These are phyloP conservation scores for Liquidambar formosana DNA, from an alignment of 164 flowering plant genomes.

Conservation along the genomic window DNA sequence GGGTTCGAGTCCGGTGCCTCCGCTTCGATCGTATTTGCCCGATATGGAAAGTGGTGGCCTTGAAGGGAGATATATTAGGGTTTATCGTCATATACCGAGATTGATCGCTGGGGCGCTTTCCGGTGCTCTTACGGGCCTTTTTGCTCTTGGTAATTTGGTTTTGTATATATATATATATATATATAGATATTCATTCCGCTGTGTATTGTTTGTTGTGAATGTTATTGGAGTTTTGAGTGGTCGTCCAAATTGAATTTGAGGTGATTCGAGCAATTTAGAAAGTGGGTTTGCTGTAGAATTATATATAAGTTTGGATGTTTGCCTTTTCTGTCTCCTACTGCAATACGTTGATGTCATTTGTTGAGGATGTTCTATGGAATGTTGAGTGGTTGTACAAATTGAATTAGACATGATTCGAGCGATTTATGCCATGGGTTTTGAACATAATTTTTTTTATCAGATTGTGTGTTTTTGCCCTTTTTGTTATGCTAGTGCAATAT, in stretches of 20 bases:
- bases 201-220: neutral
- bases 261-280: neutral
- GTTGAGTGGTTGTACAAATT: neutral
- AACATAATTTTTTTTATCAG: neutral
- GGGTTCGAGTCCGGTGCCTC: neutral
- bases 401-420: neutral
- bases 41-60: conserved; percentile 18
- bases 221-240: neutral
- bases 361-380: neutral
- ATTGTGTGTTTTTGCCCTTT: neutral
- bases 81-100: conserved; percentile 29
- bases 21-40: conserved; percentile 7
- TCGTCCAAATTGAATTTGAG: neutral
- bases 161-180: too few relatives aligned
- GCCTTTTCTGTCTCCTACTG: too few relatives aligned
- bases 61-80: conserved; percentile 14
- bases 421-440: neutral
- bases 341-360: neutral
- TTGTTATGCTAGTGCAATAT: too few relatives aligned
- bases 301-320: neutral
- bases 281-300: neutral
- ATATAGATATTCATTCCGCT: too few relatives aligned
- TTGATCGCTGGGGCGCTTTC: conserved; percentile 38
- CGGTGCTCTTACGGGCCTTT: conserved; percentile 51
- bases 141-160: conserved; percentile 47